phyloP scores from a whole-genome alignment of 345 rosid genomes.

The Garcia nutans region DNA sequence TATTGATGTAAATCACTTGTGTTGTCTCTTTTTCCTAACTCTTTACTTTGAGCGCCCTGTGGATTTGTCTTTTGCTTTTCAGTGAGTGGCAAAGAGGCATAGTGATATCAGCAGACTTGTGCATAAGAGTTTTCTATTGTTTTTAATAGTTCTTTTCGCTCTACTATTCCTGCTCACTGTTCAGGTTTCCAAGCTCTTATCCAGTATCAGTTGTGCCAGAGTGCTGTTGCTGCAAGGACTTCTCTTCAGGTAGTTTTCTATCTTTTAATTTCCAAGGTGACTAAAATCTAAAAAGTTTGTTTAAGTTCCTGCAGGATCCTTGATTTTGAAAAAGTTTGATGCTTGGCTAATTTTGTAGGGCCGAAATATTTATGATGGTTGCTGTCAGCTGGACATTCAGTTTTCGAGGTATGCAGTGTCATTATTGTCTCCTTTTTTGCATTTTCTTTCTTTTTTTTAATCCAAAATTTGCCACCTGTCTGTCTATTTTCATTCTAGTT shows the following conservation, averaged over 20 bases:
- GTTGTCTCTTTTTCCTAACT: conserved; percentile 4
- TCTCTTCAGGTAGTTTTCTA: conserved; percentile 67
- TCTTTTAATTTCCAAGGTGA: background rate
- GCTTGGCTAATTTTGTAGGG: conserved; percentile 50
- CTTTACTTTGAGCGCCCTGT: conserved; percentile 4
- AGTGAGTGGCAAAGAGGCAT: background rate
- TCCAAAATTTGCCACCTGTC: background rate
- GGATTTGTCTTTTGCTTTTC: conserved; percentile 7
- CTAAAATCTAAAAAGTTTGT: conserved; percentile 3
- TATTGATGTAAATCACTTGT: conserved; percentile 5
- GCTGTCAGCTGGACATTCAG: conserved; percentile 98
- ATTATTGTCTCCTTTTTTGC: conserved; percentile 6
- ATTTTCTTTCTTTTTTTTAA: background rate
- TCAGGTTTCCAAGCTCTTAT: conserved; percentile 97
- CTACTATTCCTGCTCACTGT: conserved; percentile 16
- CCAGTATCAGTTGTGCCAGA: conserved; percentile 73
- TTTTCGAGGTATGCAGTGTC: conserved; percentile 74
- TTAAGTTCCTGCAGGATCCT: conserved; percentile 6
- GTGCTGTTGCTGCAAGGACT: conserved; percentile 79
- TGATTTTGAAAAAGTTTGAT: conserved; percentile 14
- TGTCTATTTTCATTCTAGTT: background rate
- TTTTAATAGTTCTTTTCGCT: conserved; percentile 12
- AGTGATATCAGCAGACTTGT: conserved; percentile 15
- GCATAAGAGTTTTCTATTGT: background rate
- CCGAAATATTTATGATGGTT: conserved; percentile 94